Conservation (phyloP, 768 basidiomycete species). For the Baorangia bicolor region DNA sequence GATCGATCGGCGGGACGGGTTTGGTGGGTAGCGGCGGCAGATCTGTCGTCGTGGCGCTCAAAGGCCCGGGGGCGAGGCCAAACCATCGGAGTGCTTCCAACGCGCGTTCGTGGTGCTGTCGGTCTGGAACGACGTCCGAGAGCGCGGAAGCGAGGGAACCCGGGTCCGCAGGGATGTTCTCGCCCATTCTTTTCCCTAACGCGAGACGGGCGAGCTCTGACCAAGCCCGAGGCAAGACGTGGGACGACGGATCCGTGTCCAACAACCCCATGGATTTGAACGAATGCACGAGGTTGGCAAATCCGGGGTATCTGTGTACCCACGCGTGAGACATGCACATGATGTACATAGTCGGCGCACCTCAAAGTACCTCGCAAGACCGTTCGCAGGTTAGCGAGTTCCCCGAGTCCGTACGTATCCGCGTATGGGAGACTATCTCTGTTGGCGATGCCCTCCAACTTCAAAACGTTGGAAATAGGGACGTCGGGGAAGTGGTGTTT, state of each 20-base stretch:
- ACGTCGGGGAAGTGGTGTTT: constrained; percentile 61
- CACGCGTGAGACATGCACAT: not conserved
- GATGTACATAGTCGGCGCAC: constrained; percentile 32
- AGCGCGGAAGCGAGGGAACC: constrained; percentile 37
- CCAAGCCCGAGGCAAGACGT: constrained; percentile 29
- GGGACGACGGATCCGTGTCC: constrained; percentile 30
- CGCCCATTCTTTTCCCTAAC: constrained; percentile 28
- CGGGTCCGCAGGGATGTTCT: constrained; percentile 29
- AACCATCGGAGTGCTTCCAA: constrained; percentile 46
- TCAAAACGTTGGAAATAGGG: constrained; percentile 58
- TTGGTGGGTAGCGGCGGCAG: constrained; percentile 45
- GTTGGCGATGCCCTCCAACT: constrained; percentile 84
- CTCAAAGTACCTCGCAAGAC: constrained; percentile 84
- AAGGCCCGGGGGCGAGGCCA: constrained; percentile 10
- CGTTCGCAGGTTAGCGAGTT: constrained; percentile 47
- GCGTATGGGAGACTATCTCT: constrained; percentile 75
- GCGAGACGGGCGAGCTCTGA: constrained; percentile 38
- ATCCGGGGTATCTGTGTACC: constrained; percentile 74
- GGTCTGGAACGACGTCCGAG: constrained; percentile 15
- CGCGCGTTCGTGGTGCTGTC: constrained; percentile 27
- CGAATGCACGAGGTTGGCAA: constrained; percentile 66
- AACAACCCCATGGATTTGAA: constrained; percentile 74
- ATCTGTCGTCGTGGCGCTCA: constrained; percentile 2
- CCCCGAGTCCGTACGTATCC: constrained; percentile 57
- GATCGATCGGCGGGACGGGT: constrained; percentile 59